Evolutionary conservation across 805 yeast genomes (phyloP), one percentile per base, ranked within the genome.

Genomic region (Starmera quercuum): DNA sequence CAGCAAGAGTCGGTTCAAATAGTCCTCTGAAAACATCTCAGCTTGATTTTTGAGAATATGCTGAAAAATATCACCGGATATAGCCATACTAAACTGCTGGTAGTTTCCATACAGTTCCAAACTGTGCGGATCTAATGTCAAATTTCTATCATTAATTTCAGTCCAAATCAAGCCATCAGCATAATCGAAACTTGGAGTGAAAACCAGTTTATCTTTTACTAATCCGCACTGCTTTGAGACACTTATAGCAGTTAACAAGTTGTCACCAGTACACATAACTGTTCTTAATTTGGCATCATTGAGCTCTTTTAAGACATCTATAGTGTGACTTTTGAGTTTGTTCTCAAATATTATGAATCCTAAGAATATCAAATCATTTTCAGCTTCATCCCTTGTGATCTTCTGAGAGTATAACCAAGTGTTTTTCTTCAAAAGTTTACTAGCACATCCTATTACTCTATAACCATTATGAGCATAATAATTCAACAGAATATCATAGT

Each of bases 201-300:
- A 83, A 5, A 80, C 75, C 14, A 60, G 54, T 10, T 60, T 53
- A 3, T 65, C 65, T 1, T 53, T 46, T 9, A 92, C 58, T 40
- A 92, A 63, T 3, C 75, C 78, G 52, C 95, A 84, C 50, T 90
- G 96, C 39, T 76, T 70, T 4, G 83, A 95, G 13, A 92, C 98
- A 57, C 95, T 83, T 15, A 92, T 74, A 0, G 97, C 98, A 0
- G 99, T 92, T 36, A 92, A 63, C 14, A 92, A 75, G 52, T 92
- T 92, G 56, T 92, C 99, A 34, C 99, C 99, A 0, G 98, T 92
- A 57, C 98, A 92, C 98, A 92, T 92, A 20, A 87, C 63, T 0
- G 92, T 83, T 45, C 97, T 67, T 32, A 92, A 69, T 16, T 73
- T 66, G 0, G 98, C 97, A 6, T 64, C 66, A 16, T 63, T 62